These are phyloP conservation scores for Ustilago sp. DNA, from an alignment of 1,284 basidiomycete genomes.

Conservation along the genomic window DNA sequence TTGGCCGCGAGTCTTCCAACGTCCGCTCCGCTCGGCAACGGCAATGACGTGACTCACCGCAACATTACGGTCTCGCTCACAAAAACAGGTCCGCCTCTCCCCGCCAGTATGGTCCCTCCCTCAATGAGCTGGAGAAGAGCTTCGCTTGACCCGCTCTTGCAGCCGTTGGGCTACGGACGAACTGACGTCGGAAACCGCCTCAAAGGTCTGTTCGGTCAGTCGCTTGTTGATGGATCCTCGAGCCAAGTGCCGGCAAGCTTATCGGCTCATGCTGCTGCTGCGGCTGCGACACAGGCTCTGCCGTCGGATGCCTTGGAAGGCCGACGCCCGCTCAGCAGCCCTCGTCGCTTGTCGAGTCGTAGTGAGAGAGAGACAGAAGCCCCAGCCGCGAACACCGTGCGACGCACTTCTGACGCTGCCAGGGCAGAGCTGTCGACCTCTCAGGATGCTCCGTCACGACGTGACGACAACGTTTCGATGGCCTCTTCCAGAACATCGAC, in stretches of 20 bases:
- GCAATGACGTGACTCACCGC: background rate
- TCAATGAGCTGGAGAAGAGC: slow-evolving; percentile 9
- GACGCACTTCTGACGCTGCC: slow-evolving; percentile 5
- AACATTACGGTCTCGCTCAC: background rate
- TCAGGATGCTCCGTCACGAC: background rate
- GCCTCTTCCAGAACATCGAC: slow-evolving; percentile 1
- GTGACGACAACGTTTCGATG: slow-evolving; percentile 3
- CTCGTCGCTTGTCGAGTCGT: background rate
- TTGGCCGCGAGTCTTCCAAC: background rate
- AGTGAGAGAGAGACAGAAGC: background rate
- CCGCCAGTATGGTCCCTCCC: background rate
- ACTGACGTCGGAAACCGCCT: slow-evolving; percentile 37
- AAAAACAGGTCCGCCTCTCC: background rate
- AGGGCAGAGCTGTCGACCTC: background rate
- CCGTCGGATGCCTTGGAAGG: background rate
- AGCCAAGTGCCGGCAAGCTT: background rate
- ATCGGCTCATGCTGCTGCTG: background rate
- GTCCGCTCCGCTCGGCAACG: background rate
- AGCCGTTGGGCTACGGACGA: slow-evolving; percentile 32
- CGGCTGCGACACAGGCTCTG: background rate
- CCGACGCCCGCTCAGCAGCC: background rate
- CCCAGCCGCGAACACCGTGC: background rate
- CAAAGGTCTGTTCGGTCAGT: slow-evolving; percentile 51
- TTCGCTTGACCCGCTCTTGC: slow-evolving; percentile 31
- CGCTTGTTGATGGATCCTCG: slow-evolving; percentile 26